A percentile compares a stretch with the other conserved stretches of the same genome.
These are phyloP conservation scores for Tricholoma sp. DNA, from an alignment of 768 basidiomycete species.

Conservation along the genomic window DNA sequence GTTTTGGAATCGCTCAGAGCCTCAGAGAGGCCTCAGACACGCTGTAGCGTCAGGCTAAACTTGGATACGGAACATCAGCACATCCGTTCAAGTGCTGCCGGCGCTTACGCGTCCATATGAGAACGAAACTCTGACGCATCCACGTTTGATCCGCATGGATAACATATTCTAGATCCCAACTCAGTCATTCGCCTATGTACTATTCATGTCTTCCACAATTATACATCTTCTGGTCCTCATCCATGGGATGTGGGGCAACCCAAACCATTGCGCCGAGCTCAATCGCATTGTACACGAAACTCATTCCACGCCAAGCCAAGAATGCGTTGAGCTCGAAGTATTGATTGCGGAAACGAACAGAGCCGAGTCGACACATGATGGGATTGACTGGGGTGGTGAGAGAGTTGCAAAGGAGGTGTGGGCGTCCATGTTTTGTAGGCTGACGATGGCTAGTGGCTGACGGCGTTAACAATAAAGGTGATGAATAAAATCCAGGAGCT, in stretches of 20 bases:
- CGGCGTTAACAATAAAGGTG: constrained; percentile 36
- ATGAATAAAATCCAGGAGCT: constrained; percentile 47
- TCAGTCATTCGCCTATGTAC: too few species aligned
- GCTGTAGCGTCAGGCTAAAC: too few species aligned
- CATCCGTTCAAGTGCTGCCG: background rate
- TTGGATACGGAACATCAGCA: too few species aligned
- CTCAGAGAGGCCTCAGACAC: too few species aligned
- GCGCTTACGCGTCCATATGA: background rate
- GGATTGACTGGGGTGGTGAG: constrained; percentile 78
- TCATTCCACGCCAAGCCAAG: constrained; percentile 22
- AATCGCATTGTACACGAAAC: constrained; percentile 45
- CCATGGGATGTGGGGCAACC: constrained; percentile 78
- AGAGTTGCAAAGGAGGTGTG: constrained; percentile 71
- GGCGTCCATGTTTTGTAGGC: constrained; percentile 1
- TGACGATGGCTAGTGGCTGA: background rate
- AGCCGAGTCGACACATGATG: constrained; percentile 69
- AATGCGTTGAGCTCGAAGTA: constrained; percentile 45
- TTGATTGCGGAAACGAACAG: constrained; percentile 58
- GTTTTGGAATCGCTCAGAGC: too few species aligned
- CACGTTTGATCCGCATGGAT: background rate
- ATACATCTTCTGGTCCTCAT: constrained; percentile 43
- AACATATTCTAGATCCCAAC: background rate
- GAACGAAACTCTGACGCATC: background rate
- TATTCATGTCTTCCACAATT: constrained; percentile 15
- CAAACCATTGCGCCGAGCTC: constrained; percentile 53